Evolutionary conservation across 2,329 filamentous ascomycete genomes (phyloP), one percentile per base, ranked within the genome.

Genomic region (Periconia digitata): DNA sequence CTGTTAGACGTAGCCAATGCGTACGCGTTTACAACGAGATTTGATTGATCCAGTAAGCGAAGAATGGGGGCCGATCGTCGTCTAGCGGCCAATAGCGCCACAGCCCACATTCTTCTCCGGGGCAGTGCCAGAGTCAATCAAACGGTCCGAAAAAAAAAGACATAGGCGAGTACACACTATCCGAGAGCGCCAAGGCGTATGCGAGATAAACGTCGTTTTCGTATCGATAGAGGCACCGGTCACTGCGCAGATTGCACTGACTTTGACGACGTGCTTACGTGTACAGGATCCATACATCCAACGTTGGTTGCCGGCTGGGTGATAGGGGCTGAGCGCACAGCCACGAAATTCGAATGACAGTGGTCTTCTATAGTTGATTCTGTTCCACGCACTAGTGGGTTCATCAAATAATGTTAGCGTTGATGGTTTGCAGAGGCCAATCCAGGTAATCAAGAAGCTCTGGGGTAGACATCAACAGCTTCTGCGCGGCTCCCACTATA

Each of bases 361-460:
- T 32, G 27, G n/a, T n/a, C n/a, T n/a, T n/a, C n/a, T n/a, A n/a
- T 15, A 12, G 3, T 32, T 32, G 27, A 32, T 32, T 4, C n/a
- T 32, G 8, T 10, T 32, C 4, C n/a, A 4, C 6, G 24, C n/a
- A 12, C 12, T 15, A 13, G 27, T 10, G 27, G 10, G n/a, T 32
- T 32, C 27, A 32, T 13, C 10, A 3, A 15, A 10, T 15, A 20
- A 27, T 38, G 6, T 29, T 36, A 15, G 8, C 29, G 10, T 50
- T 50, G 1, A 64, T 56, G 16, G 61, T 50, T 8, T 53, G 45
- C 23, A 55, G 52, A 20, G 64, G 63, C 63, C 62, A 67, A 16
- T 61, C 57, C 10, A 69, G 40, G 60, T 64, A 69, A 15, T 51
- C 48, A 1, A 61, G 44, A 1, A 69, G 52, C 43, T 67, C 64